Base-by-base conservation (phyloP, 2,329 filamentous ascomycete species). In the Xylariaceae sp. region DNA sequence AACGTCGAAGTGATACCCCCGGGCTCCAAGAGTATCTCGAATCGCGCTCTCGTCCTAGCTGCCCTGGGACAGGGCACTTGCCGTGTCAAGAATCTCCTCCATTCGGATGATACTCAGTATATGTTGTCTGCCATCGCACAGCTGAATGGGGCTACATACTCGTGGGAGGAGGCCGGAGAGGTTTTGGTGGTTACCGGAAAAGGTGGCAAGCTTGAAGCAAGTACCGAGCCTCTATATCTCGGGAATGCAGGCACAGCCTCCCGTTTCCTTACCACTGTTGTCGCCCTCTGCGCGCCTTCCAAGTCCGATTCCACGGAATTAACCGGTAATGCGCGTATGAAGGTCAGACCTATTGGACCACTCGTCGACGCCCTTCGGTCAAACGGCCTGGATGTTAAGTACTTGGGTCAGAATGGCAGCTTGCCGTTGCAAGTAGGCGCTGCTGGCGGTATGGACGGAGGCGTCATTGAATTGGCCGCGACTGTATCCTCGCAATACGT, bases 401-500 rank as follows among this genome's bases (percentile, higher is more conserved):
- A 96, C 68, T 73, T 96, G 42, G 91, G 91, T 66, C 86, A 86
- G 61, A 81, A 90, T 60, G 84, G 88, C 60, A 95, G 91, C 69
- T 76, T 99, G 42, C 94, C 94, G 0, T 74, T 99, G 9, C 83
- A 85, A 55, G 87, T 99, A 49, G 81, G 86, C 58, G 91, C 94
- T 45, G 87, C 88, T 29, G 86, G 85, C 47, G 92, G 91, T 3
- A 87, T 96, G 62, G 82, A 84, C 46, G 92, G 91, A 53, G 94
- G 94, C 39, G 79, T 87, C 31, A 96, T 99, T 64, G 88, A 95
- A 69, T 80, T 99, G 54, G 90, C 91, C 8, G 94, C 94, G 0
- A 97, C 94, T 42, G 88, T 97, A 12, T 99, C 94, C 6, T 97
- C 94, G n/a, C 94, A 99, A 73, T 99, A 97, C 68, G 94, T 99